Evolutionary conservation across 2,329 filamentous ascomycete genomes (phyloP).

Genomic region (Chaetomium olivaceum): DNA sequence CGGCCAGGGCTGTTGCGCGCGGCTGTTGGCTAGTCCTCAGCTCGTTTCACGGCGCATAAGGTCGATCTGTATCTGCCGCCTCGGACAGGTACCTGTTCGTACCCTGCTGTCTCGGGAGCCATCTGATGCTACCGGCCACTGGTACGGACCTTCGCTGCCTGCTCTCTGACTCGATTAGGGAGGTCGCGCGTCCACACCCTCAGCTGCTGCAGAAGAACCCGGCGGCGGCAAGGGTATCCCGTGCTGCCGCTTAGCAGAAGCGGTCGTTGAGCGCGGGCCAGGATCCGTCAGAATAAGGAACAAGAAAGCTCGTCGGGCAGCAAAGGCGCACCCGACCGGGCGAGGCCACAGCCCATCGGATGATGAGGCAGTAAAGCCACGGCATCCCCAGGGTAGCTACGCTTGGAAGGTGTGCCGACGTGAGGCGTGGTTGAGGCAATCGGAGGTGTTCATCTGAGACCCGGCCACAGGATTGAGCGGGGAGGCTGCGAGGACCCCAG

Average conservation of each 20-base stretch:
- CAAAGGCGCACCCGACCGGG: slow-evolving; percentile 22
- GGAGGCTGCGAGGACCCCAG: slow-evolving; percentile 12
- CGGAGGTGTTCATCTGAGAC: slow-evolving; percentile 6
- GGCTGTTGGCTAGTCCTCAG: slow-evolving; percentile 3
- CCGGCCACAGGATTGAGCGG: neutral
- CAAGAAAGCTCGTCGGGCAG: slow-evolving; percentile 26
- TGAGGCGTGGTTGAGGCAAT: slow-evolving; percentile 8
- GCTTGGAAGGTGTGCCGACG: slow-evolving; percentile 9
- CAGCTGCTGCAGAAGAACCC: slow-evolving; percentile 19
- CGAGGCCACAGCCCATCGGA: slow-evolving; percentile 18
- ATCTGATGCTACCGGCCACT: neutral
- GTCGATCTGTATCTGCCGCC: slow-evolving; percentile 25
- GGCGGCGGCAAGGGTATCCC: slow-evolving; percentile 24
- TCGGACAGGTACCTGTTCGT: slow-evolving; percentile 24
- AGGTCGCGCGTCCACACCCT: slow-evolving; percentile 19
- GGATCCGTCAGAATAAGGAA: slow-evolving; percentile 5
- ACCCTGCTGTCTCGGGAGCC: slow-evolving; percentile 20
- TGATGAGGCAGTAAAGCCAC: slow-evolving; percentile 12
- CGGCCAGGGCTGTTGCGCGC: neutral
- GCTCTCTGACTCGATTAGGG: slow-evolving; percentile 19
- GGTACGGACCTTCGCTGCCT: neutral
- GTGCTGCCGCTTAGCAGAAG: neutral
- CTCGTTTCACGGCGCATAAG: slow-evolving; percentile 5
- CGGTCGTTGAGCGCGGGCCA: slow-evolving; percentile 21
- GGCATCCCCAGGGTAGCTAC: slow-evolving; percentile 4